Evolutionary conservation across 2,329 filamentous ascomycete genomes (phyloP).

Genomic region (Aspergillus chevalieri): DNA sequence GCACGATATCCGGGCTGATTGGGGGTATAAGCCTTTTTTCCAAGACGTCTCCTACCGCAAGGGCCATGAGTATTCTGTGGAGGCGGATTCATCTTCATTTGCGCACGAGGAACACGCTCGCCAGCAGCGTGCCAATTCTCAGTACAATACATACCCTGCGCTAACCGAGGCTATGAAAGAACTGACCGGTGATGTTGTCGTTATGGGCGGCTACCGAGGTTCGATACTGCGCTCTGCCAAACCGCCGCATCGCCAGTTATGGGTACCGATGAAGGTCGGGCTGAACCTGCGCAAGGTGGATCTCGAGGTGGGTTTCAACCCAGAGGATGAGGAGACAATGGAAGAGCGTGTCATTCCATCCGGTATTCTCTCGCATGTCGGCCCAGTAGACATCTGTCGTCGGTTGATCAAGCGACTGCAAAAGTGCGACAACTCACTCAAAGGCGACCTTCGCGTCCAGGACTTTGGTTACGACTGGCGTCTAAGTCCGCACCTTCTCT

Average conservation of each 20-base stretch:
- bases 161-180: conserved; percentile 59
- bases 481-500: conserved; percentile 71
- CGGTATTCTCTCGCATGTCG: conserved; percentile 86
- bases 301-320: conserved; percentile 74
- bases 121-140: background rate
- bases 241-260: conserved; percentile 76
- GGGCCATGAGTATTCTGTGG: conserved; percentile 7
- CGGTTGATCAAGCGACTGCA: conserved; percentile 72
- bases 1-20: conserved; percentile 32
- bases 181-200: conserved; percentile 75
- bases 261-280: conserved; percentile 90
- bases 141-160: conserved; percentile 30
- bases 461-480: conserved; percentile 96
- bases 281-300: conserved; percentile 88
- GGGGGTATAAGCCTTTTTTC: conserved; percentile 27
- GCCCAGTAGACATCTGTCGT: conserved; percentile 81
- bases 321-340: conserved; percentile 77
- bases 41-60: conserved; percentile 20
- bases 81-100: background rate
- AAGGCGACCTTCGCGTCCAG: conserved; percentile 69
- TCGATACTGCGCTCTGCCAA: conserved; percentile 82
- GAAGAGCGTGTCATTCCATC: conserved; percentile 75
- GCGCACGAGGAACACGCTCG: background rate
- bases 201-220: conserved; percentile 85
- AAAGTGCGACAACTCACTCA: conserved; percentile 65